Percentiles rank a stretch among this genome's conserved stretches.
These are phyloP conservation scores for Apiospora phragmitis DNA, from an alignment of 2,329 filamentous ascomycete genomes.

Conservation along the genomic window DNA sequence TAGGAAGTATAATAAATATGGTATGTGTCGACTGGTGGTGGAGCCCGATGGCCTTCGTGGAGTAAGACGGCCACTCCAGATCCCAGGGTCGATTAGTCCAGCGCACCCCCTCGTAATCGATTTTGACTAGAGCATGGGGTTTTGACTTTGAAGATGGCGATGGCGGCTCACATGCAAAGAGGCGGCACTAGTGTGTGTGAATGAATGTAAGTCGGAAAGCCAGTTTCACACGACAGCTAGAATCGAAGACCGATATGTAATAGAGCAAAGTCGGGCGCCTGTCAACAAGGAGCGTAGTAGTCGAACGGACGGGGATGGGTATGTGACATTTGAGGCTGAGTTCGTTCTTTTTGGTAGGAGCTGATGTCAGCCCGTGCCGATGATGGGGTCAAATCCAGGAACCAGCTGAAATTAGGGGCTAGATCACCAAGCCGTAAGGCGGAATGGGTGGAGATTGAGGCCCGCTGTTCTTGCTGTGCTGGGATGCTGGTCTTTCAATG, in stretches of 20 bases:
- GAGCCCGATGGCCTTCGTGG: neutral
- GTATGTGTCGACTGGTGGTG: neutral
- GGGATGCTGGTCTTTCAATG: neutral
- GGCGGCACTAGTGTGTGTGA: neutral
- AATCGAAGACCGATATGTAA: neutral
- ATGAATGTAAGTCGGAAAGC: constrained; percentile 6
- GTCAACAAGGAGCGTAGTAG: neutral
- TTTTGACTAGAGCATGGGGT: neutral
- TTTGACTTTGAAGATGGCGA: neutral
- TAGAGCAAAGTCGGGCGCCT: neutral
- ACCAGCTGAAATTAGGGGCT: neutral
- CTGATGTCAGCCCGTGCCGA: neutral
- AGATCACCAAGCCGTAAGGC: neutral
- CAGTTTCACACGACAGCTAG: constrained; percentile 4
- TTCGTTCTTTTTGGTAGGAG: neutral
- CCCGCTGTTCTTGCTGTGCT: neutral
- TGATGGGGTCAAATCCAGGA: neutral
- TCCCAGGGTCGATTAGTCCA: neutral
- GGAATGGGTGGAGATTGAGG: constrained; percentile 1
- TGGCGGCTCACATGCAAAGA: constrained; percentile 9
- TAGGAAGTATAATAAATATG: neutral
- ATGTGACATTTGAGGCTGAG: constrained; percentile 3
- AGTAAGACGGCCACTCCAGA: neutral
- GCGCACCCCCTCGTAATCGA: neutral
- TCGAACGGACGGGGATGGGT: neutral